Evolutionary conservation across 192 early-diverging fungal species (phyloP).

Genomic region (Allomyces javanicus): DNA sequence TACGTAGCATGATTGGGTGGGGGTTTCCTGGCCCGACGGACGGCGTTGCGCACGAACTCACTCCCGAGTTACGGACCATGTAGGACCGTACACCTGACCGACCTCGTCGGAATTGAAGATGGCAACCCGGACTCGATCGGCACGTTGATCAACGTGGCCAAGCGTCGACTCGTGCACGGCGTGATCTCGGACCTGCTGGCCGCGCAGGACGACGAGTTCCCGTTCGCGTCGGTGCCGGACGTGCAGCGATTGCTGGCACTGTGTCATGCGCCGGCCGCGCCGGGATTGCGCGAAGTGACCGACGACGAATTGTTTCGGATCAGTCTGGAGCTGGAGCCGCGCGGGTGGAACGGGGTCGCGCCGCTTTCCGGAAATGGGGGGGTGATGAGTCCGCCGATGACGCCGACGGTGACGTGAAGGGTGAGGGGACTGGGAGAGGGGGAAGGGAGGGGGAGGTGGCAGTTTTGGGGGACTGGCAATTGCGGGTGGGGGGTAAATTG

Average conservation of each 20-base stretch:
- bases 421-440: too few relatives aligned
- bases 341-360: neutral
- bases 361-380: neutral
- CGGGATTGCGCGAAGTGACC: neutral
- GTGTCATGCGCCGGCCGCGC: neutral
- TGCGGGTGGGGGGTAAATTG: too few relatives aligned
- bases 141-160: neutral
- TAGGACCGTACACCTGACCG: neutral
- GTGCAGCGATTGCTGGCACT: neutral
- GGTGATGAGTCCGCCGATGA: too few relatives aligned
- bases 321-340: neutral
- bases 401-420: too few relatives aligned
- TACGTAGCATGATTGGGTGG: neutral
- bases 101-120: neutral
- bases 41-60: neutral
- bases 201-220: neutral
- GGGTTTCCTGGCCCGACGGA: too few relatives aligned
- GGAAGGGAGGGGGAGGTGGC: too few relatives aligned
- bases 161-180: neutral
- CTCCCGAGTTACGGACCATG: neutral
- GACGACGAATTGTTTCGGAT: neutral
- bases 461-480: too few relatives aligned
- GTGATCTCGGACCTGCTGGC: neutral
- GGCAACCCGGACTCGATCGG: neutral
- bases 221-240: neutral